Conservation (phyloP, 75 land plant species). For the Selaginella tamariscina region DNA sequence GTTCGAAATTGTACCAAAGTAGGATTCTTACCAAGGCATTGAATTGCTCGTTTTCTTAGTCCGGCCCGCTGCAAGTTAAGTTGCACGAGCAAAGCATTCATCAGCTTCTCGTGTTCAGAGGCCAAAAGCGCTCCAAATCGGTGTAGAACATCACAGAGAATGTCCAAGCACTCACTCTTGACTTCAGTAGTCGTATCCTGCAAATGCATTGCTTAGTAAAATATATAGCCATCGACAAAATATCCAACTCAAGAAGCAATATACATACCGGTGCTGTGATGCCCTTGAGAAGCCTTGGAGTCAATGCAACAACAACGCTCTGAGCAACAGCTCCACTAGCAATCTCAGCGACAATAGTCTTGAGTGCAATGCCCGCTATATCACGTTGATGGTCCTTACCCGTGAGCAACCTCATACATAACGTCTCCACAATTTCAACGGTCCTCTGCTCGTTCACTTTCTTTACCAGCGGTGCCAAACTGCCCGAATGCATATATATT, state of each 20-base stretch:
- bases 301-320: conserved; percentile 40
- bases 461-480: conserved; percentile 92
- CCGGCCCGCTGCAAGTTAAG: conserved; percentile 68
- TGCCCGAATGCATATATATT: too few species aligned
- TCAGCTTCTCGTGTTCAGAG: conserved; percentile 51
- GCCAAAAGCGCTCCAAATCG: conserved; percentile 86
- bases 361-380: conserved; percentile 86
- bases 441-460: conserved; percentile 71
- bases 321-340: conserved; percentile 54
- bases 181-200: conserved; percentile 73
- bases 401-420: conserved; percentile 64
- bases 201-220: neutral
- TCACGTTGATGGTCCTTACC: conserved; percentile 93
- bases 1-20: neutral
- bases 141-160: conserved; percentile 86
- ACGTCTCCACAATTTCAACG: conserved; percentile 65
- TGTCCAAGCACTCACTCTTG: conserved; percentile 91
- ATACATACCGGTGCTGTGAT: conserved; percentile 56
- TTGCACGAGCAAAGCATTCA: conserved; percentile 68
- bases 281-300: conserved; percentile 70
- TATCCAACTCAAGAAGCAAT: neutral
- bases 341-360: conserved; percentile 85
- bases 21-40: conserved; percentile 70
- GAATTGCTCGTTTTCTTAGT: conserved; percentile 76
- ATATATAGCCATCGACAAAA: neutral